Evolutionary conservation across 352 stramenopile genomes (phyloP), one percentile per base, ranked within the genome.

Genomic region (Nothophytophthora sp.): DNA sequence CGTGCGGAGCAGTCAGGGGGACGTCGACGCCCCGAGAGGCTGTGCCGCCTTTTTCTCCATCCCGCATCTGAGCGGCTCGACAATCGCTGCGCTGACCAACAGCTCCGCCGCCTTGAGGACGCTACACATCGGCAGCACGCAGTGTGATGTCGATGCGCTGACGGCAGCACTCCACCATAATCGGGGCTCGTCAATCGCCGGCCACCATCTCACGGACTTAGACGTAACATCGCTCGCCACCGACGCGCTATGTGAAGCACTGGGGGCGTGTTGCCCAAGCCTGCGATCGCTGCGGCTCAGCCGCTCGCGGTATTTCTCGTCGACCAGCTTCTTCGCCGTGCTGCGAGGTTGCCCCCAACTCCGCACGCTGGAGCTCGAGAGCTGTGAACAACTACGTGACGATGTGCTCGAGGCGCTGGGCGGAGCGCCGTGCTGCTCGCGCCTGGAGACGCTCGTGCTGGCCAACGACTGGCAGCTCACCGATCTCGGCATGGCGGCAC

Each of bases 401-500:
- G 46, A 55, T 13, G 47, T 59, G 3, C 18, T 92, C 20, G n/a
- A 56, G 10, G 58, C 49, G 25, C 39, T 90, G 10, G 68, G 52
- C 7, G 24, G 8, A 3, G 18, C 61, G 3, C 32, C 51, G 1
- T 64, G 65, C 42, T 86, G 69, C 33, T n/a, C 27, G 8, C 23
- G 47, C 2, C 56, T 93, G 16, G 74, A 86, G 58, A 63, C 61
- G 12, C 63, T 93, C 25, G 60, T 76, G 10, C 47, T 93, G 16
- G 73, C 73, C 27, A 86, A 88, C 23, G 77, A 93, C 67, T 87
- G 78, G 76, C 73, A 89, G 34, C 41, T 93, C 36, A 86, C 78
- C 4, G 82, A 93, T 52, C 24, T 16, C 1, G 76, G 71, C 3
- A 24, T 93, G 7, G 43, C 50, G 24, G 40, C 56, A 12, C 41